Evolutionary conservation across 306 rosid genomes (phyloP), one percentile per base, ranked within the genome.

Genomic region (Gastrolobium bilobum): DNA sequence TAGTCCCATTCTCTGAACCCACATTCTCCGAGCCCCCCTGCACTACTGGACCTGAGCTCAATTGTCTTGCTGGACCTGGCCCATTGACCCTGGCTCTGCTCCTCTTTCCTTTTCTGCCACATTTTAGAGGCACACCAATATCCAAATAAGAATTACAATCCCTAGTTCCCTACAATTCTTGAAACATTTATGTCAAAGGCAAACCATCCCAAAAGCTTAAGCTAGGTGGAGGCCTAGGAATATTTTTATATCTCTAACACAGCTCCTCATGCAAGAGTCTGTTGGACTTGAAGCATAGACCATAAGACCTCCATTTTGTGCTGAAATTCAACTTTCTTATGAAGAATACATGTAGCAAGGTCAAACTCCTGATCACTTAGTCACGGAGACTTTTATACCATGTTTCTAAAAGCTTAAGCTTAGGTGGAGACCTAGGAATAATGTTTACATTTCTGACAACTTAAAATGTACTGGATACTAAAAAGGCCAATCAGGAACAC

Each of bases 361-460:
- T 64, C 34, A 47, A 65, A 65, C 40, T 46, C 54, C 33, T 46
- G 65, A 74, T 62, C 71, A 37, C 20, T 37, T 39, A 42, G 64
- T 57, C 42, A 56, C n/a, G 29, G 39, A 81, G 70, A 56, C 80
- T 67, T 20, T 14, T 7, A 13, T 56, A 66, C 14, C 59, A 51
- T 74, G 11, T 66, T 56, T 66, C 62, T 11, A 63, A 73, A 73
- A 64, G 66, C 76, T 57, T 56, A 73, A 72, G 47, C 68, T 60
- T 14, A 48, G 7, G 77, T 67, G 65, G 47, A 2, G 43, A 7
- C 42, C 43, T 30, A 2, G 39, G 42, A 38, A 60, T 39, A 15
- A 13, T 46, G 56, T 73, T 48, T 58, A 33, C 38, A 67, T 57
- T 47, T 29, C 54, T 20, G 15, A 57, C 48, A 57, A 30, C 31